A percentile compares a stretch with the other conserved stretches of the same genome.
phyloP scores from a whole-genome alignment of 306 rosid species.

The Cucumis cinereus region DNA sequence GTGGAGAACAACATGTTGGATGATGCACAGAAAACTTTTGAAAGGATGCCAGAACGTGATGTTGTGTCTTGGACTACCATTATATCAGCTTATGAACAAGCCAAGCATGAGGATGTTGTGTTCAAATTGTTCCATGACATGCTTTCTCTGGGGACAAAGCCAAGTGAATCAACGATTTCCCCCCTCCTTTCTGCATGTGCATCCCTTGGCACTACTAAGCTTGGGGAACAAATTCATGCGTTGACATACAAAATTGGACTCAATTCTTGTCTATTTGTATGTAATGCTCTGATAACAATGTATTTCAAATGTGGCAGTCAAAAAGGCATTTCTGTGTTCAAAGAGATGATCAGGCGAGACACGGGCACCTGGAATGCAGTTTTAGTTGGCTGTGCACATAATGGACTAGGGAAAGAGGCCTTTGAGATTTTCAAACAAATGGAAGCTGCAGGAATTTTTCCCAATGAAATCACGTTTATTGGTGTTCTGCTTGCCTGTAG shows the following conservation, averaged over 20 bases:
- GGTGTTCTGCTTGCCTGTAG: slow-evolving; percentile 25
- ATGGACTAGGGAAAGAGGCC: slow-evolving; percentile 16
- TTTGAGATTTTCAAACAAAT: slow-evolving; percentile 17
- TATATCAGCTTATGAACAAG: slow-evolving; percentile 24
- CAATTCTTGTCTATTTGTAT: slow-evolving; percentile 14
- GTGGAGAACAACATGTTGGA: slow-evolving; percentile 12
- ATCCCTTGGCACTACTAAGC: slow-evolving; percentile 8
- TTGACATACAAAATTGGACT: slow-evolving; percentile 17
- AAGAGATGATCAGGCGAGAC: slow-evolving; percentile 18
- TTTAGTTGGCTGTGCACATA: slow-evolving; percentile 23
- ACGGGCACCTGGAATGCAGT: slow-evolving; percentile 25
- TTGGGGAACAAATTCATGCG: slow-evolving; percentile 23
- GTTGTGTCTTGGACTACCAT: slow-evolving; percentile 26
- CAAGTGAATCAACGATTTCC: slow-evolving; percentile 9
- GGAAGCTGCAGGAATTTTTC: slow-evolving; percentile 13
- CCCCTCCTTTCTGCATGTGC: slow-evolving; percentile 23
- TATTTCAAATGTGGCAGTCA: slow-evolving; percentile 25
- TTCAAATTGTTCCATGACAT: slow-evolving; percentile 20
- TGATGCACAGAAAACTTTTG: slow-evolving; percentile 19
- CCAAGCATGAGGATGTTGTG: slow-evolving; percentile 11
- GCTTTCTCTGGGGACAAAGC: slow-evolving; percentile 12
- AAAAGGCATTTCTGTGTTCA: slow-evolving; percentile 14
- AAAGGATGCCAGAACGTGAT: slow-evolving; percentile 19
- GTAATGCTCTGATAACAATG: slow-evolving; percentile 25
- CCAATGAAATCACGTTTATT: slow-evolving; percentile 14